Base-by-base conservation (phyloP, 257 asterid genomes). In the Solanum paucissectum region DNA sequence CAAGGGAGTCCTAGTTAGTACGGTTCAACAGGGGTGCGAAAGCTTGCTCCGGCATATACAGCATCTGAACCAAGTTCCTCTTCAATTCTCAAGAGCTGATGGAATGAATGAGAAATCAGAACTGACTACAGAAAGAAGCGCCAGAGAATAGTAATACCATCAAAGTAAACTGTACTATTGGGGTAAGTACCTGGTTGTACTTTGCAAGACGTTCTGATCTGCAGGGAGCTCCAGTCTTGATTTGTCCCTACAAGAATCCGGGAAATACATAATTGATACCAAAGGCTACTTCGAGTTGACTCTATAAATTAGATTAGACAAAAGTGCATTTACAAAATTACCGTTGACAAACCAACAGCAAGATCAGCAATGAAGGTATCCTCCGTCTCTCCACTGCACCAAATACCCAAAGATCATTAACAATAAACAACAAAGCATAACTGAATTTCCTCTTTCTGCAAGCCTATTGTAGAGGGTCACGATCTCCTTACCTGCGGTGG, bases 361-460 rank as follows among this genome's bases (percentile, higher is more conserved):
- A 97, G 99, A 92, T 97, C 99, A 88, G 99, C 99, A 90, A 97
- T 97, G 95, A 97, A 97, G 86, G 99, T 95, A 90, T 97, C 99
- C 94, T 95, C 99, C 0, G 99, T 97, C 79, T 97, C 99, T 4
- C 99, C 99, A 94, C 99, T 97, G 93, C 91, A 90, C 71, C 49
- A 12, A 25, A n/a, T 33, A 75, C 52, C 85, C 16, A 49, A 77
- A 34, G 49, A 58, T 83, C 32, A 21, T 33, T 64, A 83, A 37
- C 69, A 3, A 40, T 49, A 21, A 52, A 4, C 25, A 1, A 68
- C 81, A 49, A 13, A 76, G 2, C 52, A 25, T 34, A 64, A 62
- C 46, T 20, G 37, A 37, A 33, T 21, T 83, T 83, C 38, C 33
- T 55, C 46, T 33, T 72, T 72, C 13, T 34, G 81, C 7, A 55